Base-by-base conservation (phyloP, 2,329 filamentous ascomycete genomes). In the Alternaria consortialis region DNA sequence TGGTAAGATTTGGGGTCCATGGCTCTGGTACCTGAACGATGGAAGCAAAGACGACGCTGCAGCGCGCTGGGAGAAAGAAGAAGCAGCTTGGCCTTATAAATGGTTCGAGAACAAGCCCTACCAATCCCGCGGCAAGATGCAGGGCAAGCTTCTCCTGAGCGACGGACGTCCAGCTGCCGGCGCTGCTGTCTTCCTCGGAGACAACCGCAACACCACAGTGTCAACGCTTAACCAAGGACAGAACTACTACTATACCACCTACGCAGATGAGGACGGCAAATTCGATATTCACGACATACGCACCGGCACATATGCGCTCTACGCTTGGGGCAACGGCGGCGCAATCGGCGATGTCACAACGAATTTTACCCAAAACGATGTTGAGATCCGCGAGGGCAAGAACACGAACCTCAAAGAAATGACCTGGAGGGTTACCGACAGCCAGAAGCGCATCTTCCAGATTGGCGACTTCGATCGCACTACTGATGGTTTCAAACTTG, bases 151-250 rank as follows among this genome's bases (percentile, higher is more conserved):
- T 1, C 60, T 76, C 1, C 77, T 86, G 12, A 82, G 80, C 15
- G 82, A 85, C 60, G 84, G 83, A 7, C 79, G 82, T 1, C 80
- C 82, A 13, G 84, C 84, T 4, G 71, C 80, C 1, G 78, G 80
- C 6, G 84, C 84, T 8, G 80, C 83, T 6, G 79, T 85, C 4
- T 84, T 85, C 72, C 78, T 85, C 1, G 84, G 84, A 3, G 84
- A 85, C 58, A 81, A 80, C 58, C 80, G 80, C 60, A 70, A 80
- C 37, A 77, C 81, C 1, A 80, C 77, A 29, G 77, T 82, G 53
- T 80, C 80, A 5, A 79, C 83, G 7, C 75, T 85, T 0, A 82
- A 84, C 50, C 81, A 83, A 69, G 84, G 84, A 23, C 74, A 76
- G 4, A 74, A 77, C 20, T 84, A 84, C 71, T 85, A 86, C 70